phyloP scores from a whole-genome alignment of 176 grass and related monocot species.

The Triticum timopheevii region DNA sequence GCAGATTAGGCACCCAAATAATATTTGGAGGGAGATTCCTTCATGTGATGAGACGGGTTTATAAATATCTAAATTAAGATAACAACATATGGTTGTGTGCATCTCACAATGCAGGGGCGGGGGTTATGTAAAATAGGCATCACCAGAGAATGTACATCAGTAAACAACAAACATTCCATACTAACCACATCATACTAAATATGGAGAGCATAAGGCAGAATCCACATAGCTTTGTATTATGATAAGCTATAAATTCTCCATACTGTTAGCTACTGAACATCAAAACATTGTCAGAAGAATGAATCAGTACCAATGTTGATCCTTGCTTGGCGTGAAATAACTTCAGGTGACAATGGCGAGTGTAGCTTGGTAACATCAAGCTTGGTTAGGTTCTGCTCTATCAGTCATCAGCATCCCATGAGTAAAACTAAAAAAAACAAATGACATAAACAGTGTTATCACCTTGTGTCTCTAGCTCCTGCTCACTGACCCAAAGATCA shows the following conservation, averaged over 20 bases:
- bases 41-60: too few species aligned
- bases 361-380: slow-evolving; percentile 80
- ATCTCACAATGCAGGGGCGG: too few species aligned
- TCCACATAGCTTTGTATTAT: not conserved
- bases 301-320: slow-evolving; percentile 74
- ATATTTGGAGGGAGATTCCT: too few species aligned
- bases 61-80: too few species aligned
- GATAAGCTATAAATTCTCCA: not conserved
- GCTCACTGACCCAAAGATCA: not conserved
- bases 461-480: too few species aligned
- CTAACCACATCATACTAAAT: not conserved
- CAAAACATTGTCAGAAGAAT: not conserved
- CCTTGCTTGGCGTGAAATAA: slow-evolving; percentile 80
- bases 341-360: slow-evolving; percentile 74
- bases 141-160: not conserved
- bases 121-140: not conserved
- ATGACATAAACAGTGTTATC: too few species aligned
- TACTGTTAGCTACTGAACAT: not conserved
- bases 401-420: too few species aligned
- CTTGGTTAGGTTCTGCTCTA: slow-evolving; percentile 42
- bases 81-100: too few species aligned
- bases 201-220: not conserved
- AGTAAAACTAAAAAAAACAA: too few species aligned
- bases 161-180: not conserved
- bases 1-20: too few species aligned